Percentiles rank a stretch among this genome's conserved stretches.
phyloP scores from a whole-genome alignment of 2,329 filamentous ascomycete species.

The Tolypocladium capitatum region DNA sequence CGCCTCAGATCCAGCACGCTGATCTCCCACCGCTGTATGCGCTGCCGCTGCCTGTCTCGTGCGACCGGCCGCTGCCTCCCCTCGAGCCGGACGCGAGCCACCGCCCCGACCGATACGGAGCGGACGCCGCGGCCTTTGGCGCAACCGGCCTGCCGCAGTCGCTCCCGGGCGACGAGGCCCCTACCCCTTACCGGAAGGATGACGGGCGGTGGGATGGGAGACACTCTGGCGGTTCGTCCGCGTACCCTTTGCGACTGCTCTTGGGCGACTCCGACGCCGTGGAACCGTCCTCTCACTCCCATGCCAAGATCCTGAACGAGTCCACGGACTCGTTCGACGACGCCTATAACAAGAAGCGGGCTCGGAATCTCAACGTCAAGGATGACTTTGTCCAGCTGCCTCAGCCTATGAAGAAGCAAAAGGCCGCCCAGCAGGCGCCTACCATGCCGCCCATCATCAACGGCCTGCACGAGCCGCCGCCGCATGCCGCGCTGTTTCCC shows the following conservation, averaged over 20 bases:
- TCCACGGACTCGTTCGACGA: conserved; percentile 30
- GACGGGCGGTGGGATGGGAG: conserved; percentile 10
- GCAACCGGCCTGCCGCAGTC: conserved; percentile 4
- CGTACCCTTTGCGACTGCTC: conserved; percentile 26
- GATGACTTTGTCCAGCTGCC: conserved; percentile 53
- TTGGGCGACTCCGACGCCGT: conserved; percentile 24
- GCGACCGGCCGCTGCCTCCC: conserved; percentile 34
- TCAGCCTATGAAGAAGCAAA: conserved; percentile 52
- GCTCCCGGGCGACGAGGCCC: conserved; percentile 10
- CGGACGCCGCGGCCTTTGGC: conserved; percentile 7
- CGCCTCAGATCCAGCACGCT: conserved; percentile 32
- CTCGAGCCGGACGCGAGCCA: conserved; percentile 37
- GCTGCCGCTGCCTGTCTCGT: conserved; percentile 27
- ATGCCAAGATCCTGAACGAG: conserved; percentile 34
- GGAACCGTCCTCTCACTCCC: conserved; percentile 26
- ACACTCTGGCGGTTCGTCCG: conserved; percentile 10
- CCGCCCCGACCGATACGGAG: conserved; percentile 21
- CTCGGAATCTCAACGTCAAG: conserved; percentile 32
- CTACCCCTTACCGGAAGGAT: conserved; percentile 10
- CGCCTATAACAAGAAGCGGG: conserved; percentile 40
- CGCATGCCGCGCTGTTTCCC: conserved; percentile 47
- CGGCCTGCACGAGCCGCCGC: conserved; percentile 48
- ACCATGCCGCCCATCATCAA: conserved; percentile 53
- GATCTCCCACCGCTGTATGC: conserved; percentile 43
- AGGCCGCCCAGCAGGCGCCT: conserved; percentile 38